These are phyloP conservation scores for Colletotrichum incanum DNA, from an alignment of 2,329 filamentous ascomycete genomes.

Conservation along the genomic window DNA sequence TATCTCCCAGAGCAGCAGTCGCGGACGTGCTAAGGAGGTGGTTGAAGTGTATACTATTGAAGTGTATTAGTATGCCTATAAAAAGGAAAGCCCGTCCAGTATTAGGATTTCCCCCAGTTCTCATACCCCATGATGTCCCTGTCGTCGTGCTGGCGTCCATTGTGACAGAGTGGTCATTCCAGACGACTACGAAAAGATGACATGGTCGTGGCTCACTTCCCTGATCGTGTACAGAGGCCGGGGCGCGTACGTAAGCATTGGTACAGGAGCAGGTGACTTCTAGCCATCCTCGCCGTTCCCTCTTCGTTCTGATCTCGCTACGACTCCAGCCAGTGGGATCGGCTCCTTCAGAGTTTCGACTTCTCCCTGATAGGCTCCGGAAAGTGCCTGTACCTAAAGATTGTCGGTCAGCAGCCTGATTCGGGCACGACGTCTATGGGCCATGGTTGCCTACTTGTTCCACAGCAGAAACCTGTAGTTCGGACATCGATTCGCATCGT, in stretches of 20 bases:
- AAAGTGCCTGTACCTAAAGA: background rate
- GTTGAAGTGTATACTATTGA: constrained; percentile 18
- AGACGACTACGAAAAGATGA: background rate
- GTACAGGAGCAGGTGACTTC: background rate
- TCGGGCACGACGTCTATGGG: background rate
- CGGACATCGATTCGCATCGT: too few relatives aligned
- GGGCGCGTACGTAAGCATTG: background rate
- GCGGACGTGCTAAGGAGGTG: background rate
- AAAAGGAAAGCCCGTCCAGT: background rate
- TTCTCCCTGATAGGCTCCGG: background rate
- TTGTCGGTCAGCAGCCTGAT: background rate
- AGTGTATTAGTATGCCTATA: constrained; percentile 19
- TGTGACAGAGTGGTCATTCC: background rate
- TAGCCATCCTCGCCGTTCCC: background rate
- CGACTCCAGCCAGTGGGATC: background rate
- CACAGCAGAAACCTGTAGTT: too few relatives aligned
- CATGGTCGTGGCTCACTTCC: background rate
- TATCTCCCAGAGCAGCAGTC: constrained; percentile 22
- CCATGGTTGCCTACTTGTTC: background rate
- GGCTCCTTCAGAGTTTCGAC: background rate
- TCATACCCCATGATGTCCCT: too few relatives aligned
- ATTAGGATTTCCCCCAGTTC: background rate
- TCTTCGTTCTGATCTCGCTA: background rate
- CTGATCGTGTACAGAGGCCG: background rate
- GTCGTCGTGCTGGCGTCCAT: too few relatives aligned